A percentile compares a stretch with the other conserved stretches of the same genome.
Conservation (phyloP, 345 rosid genomes). For the Rhizophora apiculata region DNA sequence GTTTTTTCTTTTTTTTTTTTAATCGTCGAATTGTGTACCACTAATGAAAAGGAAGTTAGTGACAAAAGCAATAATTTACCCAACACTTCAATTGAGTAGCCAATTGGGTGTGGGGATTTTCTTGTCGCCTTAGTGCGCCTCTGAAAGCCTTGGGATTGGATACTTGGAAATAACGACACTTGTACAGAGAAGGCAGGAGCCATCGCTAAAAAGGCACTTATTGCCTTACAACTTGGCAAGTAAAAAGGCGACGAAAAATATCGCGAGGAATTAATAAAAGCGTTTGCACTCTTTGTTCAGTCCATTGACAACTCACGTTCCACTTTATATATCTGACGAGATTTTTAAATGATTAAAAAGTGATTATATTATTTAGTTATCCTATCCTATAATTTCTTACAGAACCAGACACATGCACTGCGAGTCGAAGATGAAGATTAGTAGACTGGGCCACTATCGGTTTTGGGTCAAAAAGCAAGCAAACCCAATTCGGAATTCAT, state of each 20-base stretch:
- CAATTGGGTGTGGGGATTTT: background rate
- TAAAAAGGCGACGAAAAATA: background rate
- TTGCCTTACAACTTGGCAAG: slow-evolving; percentile 1
- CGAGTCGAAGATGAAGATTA: too few relatives aligned
- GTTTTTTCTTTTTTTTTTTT: background rate
- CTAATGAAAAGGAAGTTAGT: background rate
- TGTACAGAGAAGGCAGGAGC: background rate
- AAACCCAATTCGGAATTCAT: too few relatives aligned
- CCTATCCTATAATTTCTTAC: too few relatives aligned
- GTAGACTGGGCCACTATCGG: too few relatives aligned
- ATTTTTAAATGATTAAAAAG: background rate
- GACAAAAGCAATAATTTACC: slow-evolving; percentile 3
- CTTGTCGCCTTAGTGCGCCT: slow-evolving; percentile 1
- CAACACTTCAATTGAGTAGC: background rate
- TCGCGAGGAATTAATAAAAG: background rate
- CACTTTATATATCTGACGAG: background rate
- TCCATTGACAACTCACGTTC: background rate
- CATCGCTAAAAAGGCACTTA: background rate
- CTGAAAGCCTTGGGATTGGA: background rate
- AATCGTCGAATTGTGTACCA: background rate
- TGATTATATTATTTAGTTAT: background rate
- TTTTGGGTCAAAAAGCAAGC: too few relatives aligned
- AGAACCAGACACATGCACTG: too few relatives aligned
- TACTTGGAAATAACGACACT: background rate
- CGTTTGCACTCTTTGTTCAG: background rate